Evolutionary conservation across 2,329 filamentous ascomycete genomes (phyloP), one percentile per base, ranked within the genome.

Genomic region (Geoglossum cookeanum): DNA sequence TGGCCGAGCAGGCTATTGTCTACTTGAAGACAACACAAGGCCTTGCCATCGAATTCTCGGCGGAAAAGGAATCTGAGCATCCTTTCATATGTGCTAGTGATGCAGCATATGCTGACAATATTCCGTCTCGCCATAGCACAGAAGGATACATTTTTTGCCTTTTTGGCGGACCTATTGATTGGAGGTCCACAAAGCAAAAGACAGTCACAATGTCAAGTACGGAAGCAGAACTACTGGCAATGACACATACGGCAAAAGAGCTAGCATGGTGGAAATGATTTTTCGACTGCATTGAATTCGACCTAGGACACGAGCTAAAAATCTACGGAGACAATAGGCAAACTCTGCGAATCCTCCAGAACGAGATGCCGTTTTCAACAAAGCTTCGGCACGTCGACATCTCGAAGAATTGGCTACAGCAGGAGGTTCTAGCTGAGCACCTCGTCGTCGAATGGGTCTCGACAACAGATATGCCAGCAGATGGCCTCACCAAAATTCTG

Each of bases 231-330:
- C 22, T 22, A 1, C 22, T 57, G 3, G 55, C 55, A n/a, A 42
- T 57, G 35, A 57, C 29, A 3, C 17, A 52, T 3, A 32, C 54
- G 6, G 54, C 29, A 13, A 55, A 55, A 3, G 22, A 55, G 39
- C 13, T 17, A 1, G n/a, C n/a, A 1, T 39, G 54, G 32, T 59
- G 56, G 55, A 47, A 35, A 6, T 52, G 61, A 7, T 44, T 63
- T 17, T 58, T 63, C 29, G 35, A 42, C 3, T 13, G 22, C 3
- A 55, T 62, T n/a, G 4, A 52, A 33, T 57, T 65, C 5, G 51
- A 60, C 1, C 49, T 3, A 4, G 49, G 49, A 33, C 3, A 53
- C 3, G 4, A 37, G 2, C 15, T 37, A 3, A 53, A 2, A 2
- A 32, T 53, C 49, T 17, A 53, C 2, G n/a, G 27, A 2, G 58